Percentiles rank a stretch among this genome's conserved stretches.
These are phyloP conservation scores for Saccharum officinarum DNA, from an alignment of 176 grass and related monocot species.

Conservation along the genomic window DNA sequence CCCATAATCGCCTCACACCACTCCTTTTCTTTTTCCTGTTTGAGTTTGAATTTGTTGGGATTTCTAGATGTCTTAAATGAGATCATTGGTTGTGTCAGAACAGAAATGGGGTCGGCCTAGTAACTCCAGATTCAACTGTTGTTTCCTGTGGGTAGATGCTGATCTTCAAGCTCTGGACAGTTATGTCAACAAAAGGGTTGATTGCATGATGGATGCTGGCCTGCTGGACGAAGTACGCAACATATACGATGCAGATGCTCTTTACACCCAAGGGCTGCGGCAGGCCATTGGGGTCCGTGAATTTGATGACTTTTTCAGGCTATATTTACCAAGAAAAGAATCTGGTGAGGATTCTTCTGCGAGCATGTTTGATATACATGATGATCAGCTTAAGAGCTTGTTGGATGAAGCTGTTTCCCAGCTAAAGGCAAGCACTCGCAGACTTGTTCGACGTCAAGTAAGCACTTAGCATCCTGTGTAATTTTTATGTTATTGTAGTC, in stretches of 20 bases:
- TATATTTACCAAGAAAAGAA: conserved; percentile 49
- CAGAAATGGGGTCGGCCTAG: conserved; percentile 76
- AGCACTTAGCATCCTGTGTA: conserved; percentile 34
- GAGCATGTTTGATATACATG: conserved; percentile 27
- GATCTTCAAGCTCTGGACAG: conserved; percentile 67
- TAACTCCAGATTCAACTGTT: conserved; percentile 80
- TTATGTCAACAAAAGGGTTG: conserved; percentile 74
- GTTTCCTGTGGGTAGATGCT: conserved; percentile 92
- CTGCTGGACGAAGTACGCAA: conserved; percentile 72
- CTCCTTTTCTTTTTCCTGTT: not conserved
- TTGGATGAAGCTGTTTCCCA: conserved; percentile 69
- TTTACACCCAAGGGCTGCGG: conserved; percentile 73
- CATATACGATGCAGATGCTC: conserved; percentile 64
- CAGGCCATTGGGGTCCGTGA: conserved; percentile 95
- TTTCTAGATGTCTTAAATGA: conserved; percentile 23
- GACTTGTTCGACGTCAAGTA: conserved; percentile 84
- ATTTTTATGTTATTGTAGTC: conserved; percentile 1
- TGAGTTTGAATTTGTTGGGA: not conserved
- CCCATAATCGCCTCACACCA: not conserved
- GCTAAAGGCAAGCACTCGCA: conserved; percentile 83
- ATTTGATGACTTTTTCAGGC: conserved; percentile 76
- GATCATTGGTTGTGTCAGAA: conserved; percentile 48
- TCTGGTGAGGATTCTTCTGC: conserved; percentile 4
- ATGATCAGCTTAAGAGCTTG: conserved; percentile 54
- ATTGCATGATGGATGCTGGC: conserved; percentile 79